A percentile compares a stretch with the other conserved stretches of the same genome.
These are phyloP conservation scores for Tricladium varicosporioides DNA, from an alignment of 2,329 filamentous ascomycete genomes.

Conservation along the genomic window DNA sequence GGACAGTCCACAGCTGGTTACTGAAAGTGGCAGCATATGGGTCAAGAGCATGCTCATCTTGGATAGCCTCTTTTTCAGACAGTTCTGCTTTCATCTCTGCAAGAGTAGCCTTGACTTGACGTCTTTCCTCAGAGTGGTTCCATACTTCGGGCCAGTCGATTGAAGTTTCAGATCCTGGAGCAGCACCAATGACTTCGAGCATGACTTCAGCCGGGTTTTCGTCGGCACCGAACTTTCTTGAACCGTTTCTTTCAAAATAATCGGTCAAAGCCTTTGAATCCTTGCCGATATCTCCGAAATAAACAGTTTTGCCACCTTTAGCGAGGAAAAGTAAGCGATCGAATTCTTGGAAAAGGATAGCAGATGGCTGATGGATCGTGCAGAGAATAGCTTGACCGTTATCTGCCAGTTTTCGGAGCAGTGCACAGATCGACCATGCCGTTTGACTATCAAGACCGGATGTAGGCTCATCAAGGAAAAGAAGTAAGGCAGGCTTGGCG, in stretches of 20 bases:
- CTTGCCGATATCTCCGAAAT: conserved; percentile 76
- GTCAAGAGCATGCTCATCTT: conserved; percentile 36
- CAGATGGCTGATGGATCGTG: conserved; percentile 96
- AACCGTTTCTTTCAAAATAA: conserved; percentile 77
- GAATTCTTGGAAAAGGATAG: conserved; percentile 90
- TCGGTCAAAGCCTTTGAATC: conserved; percentile 65
- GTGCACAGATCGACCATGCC: conserved; percentile 85
- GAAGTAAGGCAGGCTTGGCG: conserved; percentile 82
- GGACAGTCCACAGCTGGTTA: conserved; percentile 54
- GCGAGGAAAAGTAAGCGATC: conserved; percentile 77
- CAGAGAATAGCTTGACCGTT: conserved; percentile 92
- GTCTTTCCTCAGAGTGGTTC: conserved; percentile 50
- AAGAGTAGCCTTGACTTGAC: conserved; percentile 44
- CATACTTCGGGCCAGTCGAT: conserved; percentile 65
- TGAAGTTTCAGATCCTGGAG: conserved; percentile 58
- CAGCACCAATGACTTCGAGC: conserved; percentile 61
- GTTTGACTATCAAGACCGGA: conserved; percentile 92
- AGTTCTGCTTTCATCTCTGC: conserved; percentile 49
- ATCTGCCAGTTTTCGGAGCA: conserved; percentile 86
- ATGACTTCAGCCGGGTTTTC: conserved; percentile 86
- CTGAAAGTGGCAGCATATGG: conserved; percentile 63
- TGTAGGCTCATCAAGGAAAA: conserved; percentile 94
- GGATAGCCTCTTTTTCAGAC: conserved; percentile 21
- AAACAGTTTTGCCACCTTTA: conserved; percentile 73
- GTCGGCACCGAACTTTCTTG: conserved; percentile 58